Base-by-base conservation (phyloP, 192 early-diverging fungal species). In the Geranomyces michiganensis region DNA sequence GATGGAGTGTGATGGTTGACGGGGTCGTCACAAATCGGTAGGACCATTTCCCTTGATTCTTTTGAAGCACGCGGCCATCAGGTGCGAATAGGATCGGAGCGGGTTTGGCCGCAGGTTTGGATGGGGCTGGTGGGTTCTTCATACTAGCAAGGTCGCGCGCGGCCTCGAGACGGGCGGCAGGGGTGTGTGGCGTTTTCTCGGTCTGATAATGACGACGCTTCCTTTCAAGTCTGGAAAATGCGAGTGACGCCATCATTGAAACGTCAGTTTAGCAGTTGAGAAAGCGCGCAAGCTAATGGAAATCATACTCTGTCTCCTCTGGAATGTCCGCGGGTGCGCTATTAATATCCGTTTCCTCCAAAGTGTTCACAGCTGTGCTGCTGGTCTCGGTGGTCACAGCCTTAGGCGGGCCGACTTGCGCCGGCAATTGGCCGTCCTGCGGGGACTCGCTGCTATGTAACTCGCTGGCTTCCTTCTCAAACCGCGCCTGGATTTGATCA, bases 11-110 rank as follows among this genome's bases (percentile, higher is more conserved):
- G 51, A 83, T 58, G n/a, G 71, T 65, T 14, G 65, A 41, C 8
- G 46, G 21, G 0, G 76, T 79, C 5, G 51, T 60, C 29, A 29
- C 53, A 49, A 82, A 83, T 8, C 32, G 14, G 55, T 78, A 85
- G 6, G 22, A 1, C 79, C 81, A 87, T 64, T 82, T 85, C 6
- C 85, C 85, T 64, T 88, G 77, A 69, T 88, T 88, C 49, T 69
- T 73, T 68, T 85, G 87, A 2, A 85, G 65, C 0, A 83, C 70
- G 33, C 81, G 76, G 13, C 86, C 86, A 62, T 85, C 82, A 33
- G 70, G 30, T 1, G 55, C 72, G 53, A 58, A 30, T 0, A 74
- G 32, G 0, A 75, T 49, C 8, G 73, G 65, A 29, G 41, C 22
- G 19, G 56, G 45, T 65, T 70, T 33, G 32, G 32, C 19, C 21